phyloP scores from a whole-genome alignment of 2,329 filamentous ascomycete genomes.

The Fusarium sp. region DNA sequence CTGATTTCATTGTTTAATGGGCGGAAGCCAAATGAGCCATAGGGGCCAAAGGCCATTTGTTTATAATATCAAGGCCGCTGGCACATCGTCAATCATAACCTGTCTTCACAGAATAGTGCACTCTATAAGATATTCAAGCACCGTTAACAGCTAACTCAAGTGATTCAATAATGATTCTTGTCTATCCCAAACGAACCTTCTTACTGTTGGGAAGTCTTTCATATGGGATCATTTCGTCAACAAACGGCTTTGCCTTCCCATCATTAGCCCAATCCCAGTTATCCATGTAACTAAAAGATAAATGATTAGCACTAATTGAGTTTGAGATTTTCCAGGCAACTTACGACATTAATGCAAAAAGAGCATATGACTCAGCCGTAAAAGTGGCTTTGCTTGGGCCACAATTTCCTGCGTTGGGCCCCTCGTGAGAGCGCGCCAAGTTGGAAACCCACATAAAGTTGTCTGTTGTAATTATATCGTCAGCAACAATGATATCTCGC shows the following conservation, averaged over 20 bases:
- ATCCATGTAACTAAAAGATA: not conserved
- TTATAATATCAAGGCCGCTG: fast-evolving
- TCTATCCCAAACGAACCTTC: not conserved
- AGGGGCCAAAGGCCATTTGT: fast-evolving
- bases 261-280: constrained; percentile 1
- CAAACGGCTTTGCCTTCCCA: not conserved
- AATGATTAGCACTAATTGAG: fast-evolving
- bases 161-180: too few species aligned
- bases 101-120: too few species aligned
- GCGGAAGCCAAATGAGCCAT: fast-evolving
- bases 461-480: not conserved
- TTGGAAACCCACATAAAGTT: not conserved
- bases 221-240: not conserved
- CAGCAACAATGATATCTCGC: fast-evolving
- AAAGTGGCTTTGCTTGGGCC: not conserved
- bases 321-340: fast-evolving
- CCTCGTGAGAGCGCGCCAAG: not conserved
- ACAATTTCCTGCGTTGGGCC: not conserved
- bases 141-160: too few species aligned
- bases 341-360: not conserved
- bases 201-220: not conserved
- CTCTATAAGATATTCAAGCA: too few species aligned
- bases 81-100: fast-evolving
- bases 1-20: fast-evolving
- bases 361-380: not conserved